Base-by-base conservation (phyloP, 352 stramenopile genomes). In the Phytophthora lateralis region DNA sequence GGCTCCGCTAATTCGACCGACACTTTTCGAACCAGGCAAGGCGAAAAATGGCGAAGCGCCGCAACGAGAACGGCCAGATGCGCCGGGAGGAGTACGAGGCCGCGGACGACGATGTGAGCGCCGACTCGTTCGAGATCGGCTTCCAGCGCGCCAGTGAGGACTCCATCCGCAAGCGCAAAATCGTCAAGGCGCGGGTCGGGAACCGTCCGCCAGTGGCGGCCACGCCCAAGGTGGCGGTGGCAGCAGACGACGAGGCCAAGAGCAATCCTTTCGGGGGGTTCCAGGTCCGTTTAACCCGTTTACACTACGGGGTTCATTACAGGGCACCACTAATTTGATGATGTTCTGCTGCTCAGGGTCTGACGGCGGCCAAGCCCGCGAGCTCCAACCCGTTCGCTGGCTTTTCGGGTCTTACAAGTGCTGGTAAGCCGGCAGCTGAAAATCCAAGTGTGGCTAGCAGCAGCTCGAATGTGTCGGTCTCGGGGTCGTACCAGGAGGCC, bases 61-160 rank as follows among this genome's bases (percentile, higher is more conserved):
- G 82, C 27, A 96, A 79, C 62, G 87, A 94, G 66, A 90, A 90
- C 59, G 82, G 80, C 7, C 87, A 96, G 71, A 88, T 93, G 76
- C 83, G 87, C 62, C 85, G 85, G 30, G 87, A 96, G 62, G 85
- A 96, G 34, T 94, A 90, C 72, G 87, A 94, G 49, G 80, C 80
- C 8, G 64, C 66, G 10, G 75, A 88, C 39, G 69, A 80, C 18
- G 71, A 68, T n/a, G 60, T 75, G 26, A 59, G 55, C 35, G 60
- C 63, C 35, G 69, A 83, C 52, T 77, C 77, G 7, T 82, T 76
- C 47, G 78, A 85, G 35, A 81, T 73, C 29, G 82, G 87, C 35
- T 92, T 94, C 66, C 62, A 84, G 45, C 82, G 85, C 34, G 87
- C 85, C n/a, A 78, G 76, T 17, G 79, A 94, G 1, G 75, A 82